Percentiles rank a stretch among this genome's conserved stretches.
These are phyloP conservation scores for Phytophthora lateralis DNA, from an alignment of 352 stramenopile genomes.

Conservation along the genomic window DNA sequence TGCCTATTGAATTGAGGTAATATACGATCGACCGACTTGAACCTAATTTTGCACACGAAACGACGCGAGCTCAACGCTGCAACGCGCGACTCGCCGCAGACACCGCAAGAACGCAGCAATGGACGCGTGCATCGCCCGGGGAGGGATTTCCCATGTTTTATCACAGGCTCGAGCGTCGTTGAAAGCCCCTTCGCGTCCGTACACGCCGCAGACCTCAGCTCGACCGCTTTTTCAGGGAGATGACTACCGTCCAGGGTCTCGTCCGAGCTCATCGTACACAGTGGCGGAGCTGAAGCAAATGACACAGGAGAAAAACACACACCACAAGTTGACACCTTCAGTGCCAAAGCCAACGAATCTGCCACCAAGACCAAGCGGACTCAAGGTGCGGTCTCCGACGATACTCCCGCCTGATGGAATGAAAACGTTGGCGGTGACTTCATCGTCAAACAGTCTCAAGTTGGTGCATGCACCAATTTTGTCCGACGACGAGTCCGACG, in stretches of 20 bases:
- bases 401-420: not conserved
- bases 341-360: constrained; percentile 14
- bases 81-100: constrained; percentile 4
- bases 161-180: constrained; percentile 77
- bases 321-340: constrained; percentile 16
- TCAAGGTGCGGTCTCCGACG: constrained; percentile 15
- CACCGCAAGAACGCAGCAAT: constrained; percentile 31
- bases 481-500: constrained; percentile 24
- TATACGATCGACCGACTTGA: constrained; percentile 10
- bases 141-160: constrained; percentile 81
- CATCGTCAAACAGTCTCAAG: constrained; percentile 33
- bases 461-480: constrained; percentile 51
- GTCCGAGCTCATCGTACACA: constrained; percentile 73
- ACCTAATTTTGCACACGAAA: constrained; percentile 35
- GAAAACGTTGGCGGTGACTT: not conserved
- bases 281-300: constrained; percentile 47
- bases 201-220: constrained; percentile 62
- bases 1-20: not conserved
- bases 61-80: constrained; percentile 27
- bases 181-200: constrained; percentile 83
- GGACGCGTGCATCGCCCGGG: constrained; percentile 76
- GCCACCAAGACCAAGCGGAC: constrained; percentile 21
- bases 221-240: constrained; percentile 78
- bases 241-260: constrained; percentile 70
- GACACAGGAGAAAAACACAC: constrained; percentile 35